Evolutionary conservation across 129 eudicot species (phyloP), one percentile per base, ranked within the genome.

Genomic region (Lonicera japonica): DNA sequence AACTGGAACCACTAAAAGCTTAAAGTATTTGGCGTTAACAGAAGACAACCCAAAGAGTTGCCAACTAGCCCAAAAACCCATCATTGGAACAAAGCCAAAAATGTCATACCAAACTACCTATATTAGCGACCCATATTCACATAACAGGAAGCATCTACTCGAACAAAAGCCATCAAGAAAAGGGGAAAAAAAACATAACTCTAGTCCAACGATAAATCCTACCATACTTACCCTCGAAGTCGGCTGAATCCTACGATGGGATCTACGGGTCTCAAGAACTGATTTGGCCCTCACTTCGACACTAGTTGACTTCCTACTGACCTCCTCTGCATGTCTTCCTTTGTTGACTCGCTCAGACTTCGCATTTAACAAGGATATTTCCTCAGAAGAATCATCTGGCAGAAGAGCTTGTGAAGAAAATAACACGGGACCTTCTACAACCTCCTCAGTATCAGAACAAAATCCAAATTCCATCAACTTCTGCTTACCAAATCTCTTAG

Each of bases 191-290:
- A n/a, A n/a, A n/a, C n/a, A n/a, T n/a, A n/a, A n/a, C n/a, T n/a
- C n/a, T n/a, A n/a, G n/a, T n/a, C n/a, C n/a, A n/a, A n/a, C n/a
- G n/a, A n/a, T n/a, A n/a, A n/a, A n/a, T n/a, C n/a, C n/a, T n/a
- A n/a, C n/a, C n/a, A 19, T 19, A 41, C 80, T 71, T 55, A 94
- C 99, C 90, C 96, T 78, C 52, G 95, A 89, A 54, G 99, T 94
- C 34, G 99, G 99, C 79, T 94, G 99, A 39, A 94, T 85, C 68
- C 80, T 82, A 25, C 99, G 96, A 66, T 70, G 79, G 55, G 99
- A 94, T 73, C 99, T 80, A 13, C 99, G 96, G 41, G 92, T 87
- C 64, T 85, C 95, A 22, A 45, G 9, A 20, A 36, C 79, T n/a
- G 70, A 61, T 48, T 72, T 73, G 13, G 80, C 95, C 67, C 71